phyloP scores from a whole-genome alignment of 2,329 filamentous ascomycete species.

The Camptophora hylomeconis region DNA sequence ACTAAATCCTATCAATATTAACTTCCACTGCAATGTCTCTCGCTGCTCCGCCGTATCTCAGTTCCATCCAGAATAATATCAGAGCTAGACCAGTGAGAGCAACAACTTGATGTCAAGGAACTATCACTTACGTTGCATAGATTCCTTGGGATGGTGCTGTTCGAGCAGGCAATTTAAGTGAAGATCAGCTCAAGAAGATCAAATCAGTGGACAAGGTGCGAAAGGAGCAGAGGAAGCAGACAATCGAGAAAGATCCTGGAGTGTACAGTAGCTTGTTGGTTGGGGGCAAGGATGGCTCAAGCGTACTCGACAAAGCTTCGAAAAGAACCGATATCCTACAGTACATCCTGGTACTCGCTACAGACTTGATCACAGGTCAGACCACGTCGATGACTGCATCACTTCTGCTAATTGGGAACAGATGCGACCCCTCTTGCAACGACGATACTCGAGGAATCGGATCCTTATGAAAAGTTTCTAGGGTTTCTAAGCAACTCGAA shows the following conservation, averaged over 20 bases:
- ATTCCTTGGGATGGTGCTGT: conserved; percentile 98
- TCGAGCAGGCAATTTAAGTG: conserved; percentile 82
- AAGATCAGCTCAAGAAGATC: conserved; percentile 88
- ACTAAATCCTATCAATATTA: too few species aligned
- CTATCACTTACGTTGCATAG: conserved; percentile 5
- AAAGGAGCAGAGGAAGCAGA: conserved; percentile 76
- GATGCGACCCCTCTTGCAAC: conserved; percentile 68
- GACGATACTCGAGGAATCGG: conserved; percentile 58
- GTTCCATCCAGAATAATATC: conserved; percentile 91
- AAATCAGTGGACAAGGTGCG: conserved; percentile 92
- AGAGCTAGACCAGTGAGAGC: conserved; percentile 56
- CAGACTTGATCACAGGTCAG: conserved; percentile 72
- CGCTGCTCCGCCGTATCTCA: conserved; percentile 65
- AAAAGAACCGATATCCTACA: conserved; percentile 85
- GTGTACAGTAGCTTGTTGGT: conserved; percentile 72
- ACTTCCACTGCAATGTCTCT: too few species aligned
- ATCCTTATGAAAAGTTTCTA: conserved; percentile 63
- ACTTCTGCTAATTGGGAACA: conserved; percentile 25
- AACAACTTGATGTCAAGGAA: neutral
- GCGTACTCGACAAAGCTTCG: conserved; percentile 72
- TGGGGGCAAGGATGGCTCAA: conserved; percentile 51
- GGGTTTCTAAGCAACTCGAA: conserved; percentile 72
- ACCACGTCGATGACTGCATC: neutral
- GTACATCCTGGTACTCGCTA: conserved; percentile 81
- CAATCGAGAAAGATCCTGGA: conserved; percentile 64